A percentile compares a stretch with the other conserved stretches of the same genome.
phyloP scores from a whole-genome alignment of 352 stramenopile genomes.

The Pythium rishiriense region DNA sequence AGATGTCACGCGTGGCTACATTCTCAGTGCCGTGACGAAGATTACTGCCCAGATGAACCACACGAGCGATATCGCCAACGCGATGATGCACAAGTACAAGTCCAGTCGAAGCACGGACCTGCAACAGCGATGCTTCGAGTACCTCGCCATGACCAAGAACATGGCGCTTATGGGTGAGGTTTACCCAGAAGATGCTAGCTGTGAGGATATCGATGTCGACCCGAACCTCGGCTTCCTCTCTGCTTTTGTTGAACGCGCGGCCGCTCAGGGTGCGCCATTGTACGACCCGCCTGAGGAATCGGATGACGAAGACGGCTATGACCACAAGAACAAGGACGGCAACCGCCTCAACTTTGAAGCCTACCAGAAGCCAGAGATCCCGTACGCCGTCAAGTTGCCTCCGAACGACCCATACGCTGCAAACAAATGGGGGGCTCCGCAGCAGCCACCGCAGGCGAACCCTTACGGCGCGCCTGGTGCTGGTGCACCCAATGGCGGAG shows the following conservation, averaged over 20 bases:
- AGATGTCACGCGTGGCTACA: slow-evolving; percentile 94
- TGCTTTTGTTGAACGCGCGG: slow-evolving; percentile 92
- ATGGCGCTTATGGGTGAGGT: slow-evolving; percentile 88
- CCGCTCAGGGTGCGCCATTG: slow-evolving; percentile 89
- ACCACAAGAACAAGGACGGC: slow-evolving; percentile 52
- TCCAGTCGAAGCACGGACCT: slow-evolving; percentile 95
- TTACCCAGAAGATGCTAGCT: slow-evolving; percentile 97
- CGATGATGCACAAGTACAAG: slow-evolving; percentile 97
- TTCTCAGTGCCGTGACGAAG: slow-evolving; percentile 97
- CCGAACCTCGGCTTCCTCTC: slow-evolving; percentile 95
- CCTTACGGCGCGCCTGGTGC: slow-evolving; percentile 27
- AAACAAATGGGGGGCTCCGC: slow-evolving; percentile 66
- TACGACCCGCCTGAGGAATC: slow-evolving; percentile 96
- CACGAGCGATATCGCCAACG: slow-evolving; percentile 87
- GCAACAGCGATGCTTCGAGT: slow-evolving; percentile 99
- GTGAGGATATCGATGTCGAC: slow-evolving; percentile 95
- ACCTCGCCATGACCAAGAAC: slow-evolving; percentile 93
- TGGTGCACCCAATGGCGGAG: slow-evolving; percentile 28
- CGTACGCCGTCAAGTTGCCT: slow-evolving; percentile 78
- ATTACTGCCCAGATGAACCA: slow-evolving; percentile 95
- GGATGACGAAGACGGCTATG: slow-evolving; percentile 93
- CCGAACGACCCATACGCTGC: slow-evolving; percentile 47
- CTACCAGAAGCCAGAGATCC: slow-evolving; percentile 90
- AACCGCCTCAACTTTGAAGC: slow-evolving; percentile 87
- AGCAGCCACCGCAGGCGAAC: slow-evolving; percentile 19